phyloP scores from a whole-genome alignment of 176 grass and related monocot species.

The Bromus sterilis region DNA sequence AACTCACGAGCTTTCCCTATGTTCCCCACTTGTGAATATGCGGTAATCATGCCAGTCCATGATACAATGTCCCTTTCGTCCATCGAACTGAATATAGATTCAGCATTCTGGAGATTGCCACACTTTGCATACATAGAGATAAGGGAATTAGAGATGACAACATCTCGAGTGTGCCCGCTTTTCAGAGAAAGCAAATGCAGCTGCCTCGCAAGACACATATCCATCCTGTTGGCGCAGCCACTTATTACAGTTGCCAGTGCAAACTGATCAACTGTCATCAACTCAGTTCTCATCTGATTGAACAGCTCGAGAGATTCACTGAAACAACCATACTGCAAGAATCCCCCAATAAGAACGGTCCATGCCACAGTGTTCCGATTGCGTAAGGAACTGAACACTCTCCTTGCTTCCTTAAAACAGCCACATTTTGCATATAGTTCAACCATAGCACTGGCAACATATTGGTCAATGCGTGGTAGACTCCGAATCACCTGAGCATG shows the following conservation, averaged over 20 bases:
- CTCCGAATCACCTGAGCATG: constrained; percentile 64
- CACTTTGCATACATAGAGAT: constrained; percentile 86
- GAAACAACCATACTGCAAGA: constrained; percentile 49
- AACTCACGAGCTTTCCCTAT: constrained; percentile 47
- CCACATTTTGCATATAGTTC: constrained; percentile 91
- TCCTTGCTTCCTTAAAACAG: constrained; percentile 47
- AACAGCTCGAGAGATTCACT: constrained; percentile 73
- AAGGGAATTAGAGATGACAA: constrained; percentile 75
- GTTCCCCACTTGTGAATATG: constrained; percentile 74
- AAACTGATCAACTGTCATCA: constrained; percentile 57
- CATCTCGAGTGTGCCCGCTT: constrained; percentile 47
- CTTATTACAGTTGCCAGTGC: constrained; percentile 70
- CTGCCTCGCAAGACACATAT: constrained; percentile 62
- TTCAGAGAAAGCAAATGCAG: constrained; percentile 63
- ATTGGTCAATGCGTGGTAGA: constrained; percentile 51
- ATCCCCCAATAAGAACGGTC: constrained; percentile 83
- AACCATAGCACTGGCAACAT: constrained; percentile 84
- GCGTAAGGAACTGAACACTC: constrained; percentile 47
- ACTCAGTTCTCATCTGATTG: constrained; percentile 76
- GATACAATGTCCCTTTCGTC: constrained; percentile 69
- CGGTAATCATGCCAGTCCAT: constrained; percentile 96
- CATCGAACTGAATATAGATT: constrained; percentile 76
- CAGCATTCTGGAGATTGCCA: constrained; percentile 46
- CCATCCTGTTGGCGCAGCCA: constrained; percentile 60
- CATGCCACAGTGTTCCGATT: constrained; percentile 56